These are phyloP conservation scores for Tuber melanosporum DNA, from an alignment of 495 filamentous ascomycete species.

Conservation along the genomic window DNA sequence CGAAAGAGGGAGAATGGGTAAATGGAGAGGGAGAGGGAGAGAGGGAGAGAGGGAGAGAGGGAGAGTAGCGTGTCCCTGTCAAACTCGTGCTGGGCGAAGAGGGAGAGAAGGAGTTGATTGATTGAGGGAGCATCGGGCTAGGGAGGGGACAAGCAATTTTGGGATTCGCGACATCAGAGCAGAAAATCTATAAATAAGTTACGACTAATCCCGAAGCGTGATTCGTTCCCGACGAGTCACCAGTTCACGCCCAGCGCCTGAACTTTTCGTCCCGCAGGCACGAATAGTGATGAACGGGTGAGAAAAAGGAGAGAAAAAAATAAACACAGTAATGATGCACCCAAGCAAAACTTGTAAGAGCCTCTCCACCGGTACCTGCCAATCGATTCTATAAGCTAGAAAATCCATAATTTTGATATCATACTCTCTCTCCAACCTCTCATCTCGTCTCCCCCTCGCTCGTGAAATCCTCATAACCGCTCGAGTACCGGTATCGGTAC, in stretches of 20 bases:
- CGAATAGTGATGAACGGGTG: background rate
- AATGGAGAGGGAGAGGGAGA: background rate
- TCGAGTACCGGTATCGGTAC: no score
- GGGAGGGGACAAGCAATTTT: background rate
- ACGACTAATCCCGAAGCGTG: background rate
- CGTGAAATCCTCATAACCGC: background rate
- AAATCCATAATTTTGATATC: no score
- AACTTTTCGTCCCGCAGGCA: background rate
- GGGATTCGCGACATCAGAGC: background rate
- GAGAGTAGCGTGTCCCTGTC: background rate
- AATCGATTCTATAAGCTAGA: background rate
- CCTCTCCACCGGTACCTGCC: background rate
- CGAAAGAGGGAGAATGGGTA: background rate
- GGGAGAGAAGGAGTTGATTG: background rate
- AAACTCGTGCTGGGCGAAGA: background rate
- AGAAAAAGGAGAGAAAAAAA: background rate
- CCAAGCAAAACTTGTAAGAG: background rate
- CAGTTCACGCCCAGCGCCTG: background rate
- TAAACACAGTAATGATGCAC: background rate
- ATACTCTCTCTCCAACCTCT: no score
- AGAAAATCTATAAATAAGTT: slow-evolving; percentile 2
- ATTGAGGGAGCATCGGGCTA: background rate
- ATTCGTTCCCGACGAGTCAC: background rate
- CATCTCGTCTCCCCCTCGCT: background rate
- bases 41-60: background rate